Evolutionary conservation across 352 stramenopile species (phyloP).

Genomic region (Phytophthora tubulina): DNA sequence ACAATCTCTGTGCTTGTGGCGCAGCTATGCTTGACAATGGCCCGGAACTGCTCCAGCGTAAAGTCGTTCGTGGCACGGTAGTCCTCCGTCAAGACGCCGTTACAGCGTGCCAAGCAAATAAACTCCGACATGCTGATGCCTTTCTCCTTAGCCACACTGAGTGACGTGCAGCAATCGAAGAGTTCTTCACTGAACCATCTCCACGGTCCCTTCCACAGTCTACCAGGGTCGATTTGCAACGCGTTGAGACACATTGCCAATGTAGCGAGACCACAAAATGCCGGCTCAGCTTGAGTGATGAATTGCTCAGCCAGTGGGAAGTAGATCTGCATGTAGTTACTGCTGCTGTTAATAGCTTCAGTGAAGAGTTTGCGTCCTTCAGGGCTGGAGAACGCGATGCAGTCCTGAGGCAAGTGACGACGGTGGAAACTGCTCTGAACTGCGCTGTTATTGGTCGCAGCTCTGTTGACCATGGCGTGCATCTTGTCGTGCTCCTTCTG

Average conservation of each 20-base stretch:
- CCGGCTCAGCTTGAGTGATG: constrained; percentile 93
- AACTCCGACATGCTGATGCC: constrained; percentile 82
- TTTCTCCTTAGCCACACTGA: constrained; percentile 74
- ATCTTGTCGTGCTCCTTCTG: constrained; percentile 18
- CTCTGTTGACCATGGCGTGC: constrained; percentile 42
- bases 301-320: constrained; percentile 93
- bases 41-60: constrained; percentile 61
- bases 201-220: constrained; percentile 84
- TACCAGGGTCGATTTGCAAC: constrained; percentile 76
- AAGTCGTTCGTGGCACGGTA: constrained; percentile 57
- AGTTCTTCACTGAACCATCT: constrained; percentile 89
- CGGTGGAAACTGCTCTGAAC: constrained; percentile 86
- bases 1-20: constrained; percentile 85
- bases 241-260: constrained; percentile 87
- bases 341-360: constrained; percentile 67
- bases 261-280: constrained; percentile 90
- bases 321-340: constrained; percentile 92
- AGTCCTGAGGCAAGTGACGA: constrained; percentile 78
- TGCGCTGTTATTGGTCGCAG: constrained; percentile 70
- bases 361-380: constrained; percentile 89
- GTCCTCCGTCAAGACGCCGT: constrained; percentile 65
- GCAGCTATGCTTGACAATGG: constrained; percentile 81
- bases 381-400: constrained; percentile 88
- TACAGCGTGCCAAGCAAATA: constrained; percentile 72
- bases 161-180: constrained; percentile 83